Conservation (phyloP, 2,329 filamentous ascomycete species). For the Eutypella sp. region DNA sequence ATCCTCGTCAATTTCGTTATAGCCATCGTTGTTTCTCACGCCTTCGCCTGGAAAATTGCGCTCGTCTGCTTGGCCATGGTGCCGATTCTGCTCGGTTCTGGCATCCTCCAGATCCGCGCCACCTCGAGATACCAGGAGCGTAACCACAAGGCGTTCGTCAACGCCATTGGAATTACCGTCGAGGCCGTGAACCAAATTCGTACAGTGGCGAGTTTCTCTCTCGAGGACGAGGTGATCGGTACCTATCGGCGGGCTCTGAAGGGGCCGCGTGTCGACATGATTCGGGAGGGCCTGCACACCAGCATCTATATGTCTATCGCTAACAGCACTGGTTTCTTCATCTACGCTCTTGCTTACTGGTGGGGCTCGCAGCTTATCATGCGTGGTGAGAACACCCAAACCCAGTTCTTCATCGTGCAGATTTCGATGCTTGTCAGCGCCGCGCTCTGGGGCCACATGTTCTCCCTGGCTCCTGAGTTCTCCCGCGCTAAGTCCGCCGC, state of each 20-base stretch:
- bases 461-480: slow-evolving; percentile 60
- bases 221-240: slow-evolving; percentile 28
- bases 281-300: slow-evolving; percentile 26
- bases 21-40: slow-evolving; percentile 48
- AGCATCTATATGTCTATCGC: slow-evolving; percentile 44
- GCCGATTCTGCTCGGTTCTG: slow-evolving; percentile 46
- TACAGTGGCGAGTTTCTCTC: slow-evolving; percentile 34
- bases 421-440: slow-evolving; percentile 58
- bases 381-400: slow-evolving; percentile 48
- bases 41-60: slow-evolving; percentile 56
- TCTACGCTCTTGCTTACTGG: slow-evolving; percentile 63
- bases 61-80: slow-evolving; percentile 32
- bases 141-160: slow-evolving; percentile 46
- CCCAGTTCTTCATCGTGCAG: slow-evolving; percentile 60
- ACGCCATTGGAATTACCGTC: slow-evolving; percentile 44
- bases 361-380: slow-evolving; percentile 61
- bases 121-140: slow-evolving; percentile 44
- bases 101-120: slow-evolving; percentile 48
- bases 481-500: slow-evolving; percentile 52
- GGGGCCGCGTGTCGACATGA: slow-evolving; percentile 37
- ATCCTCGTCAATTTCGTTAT: slow-evolving; percentile 49
- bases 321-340: slow-evolving; percentile 47
- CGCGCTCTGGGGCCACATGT: slow-evolving; percentile 59
- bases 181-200: slow-evolving; percentile 46
- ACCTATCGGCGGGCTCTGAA: slow-evolving; percentile 34